Evolutionary conservation across 345 rosid species (phyloP).

Genomic region (Salix caprea): DNA sequence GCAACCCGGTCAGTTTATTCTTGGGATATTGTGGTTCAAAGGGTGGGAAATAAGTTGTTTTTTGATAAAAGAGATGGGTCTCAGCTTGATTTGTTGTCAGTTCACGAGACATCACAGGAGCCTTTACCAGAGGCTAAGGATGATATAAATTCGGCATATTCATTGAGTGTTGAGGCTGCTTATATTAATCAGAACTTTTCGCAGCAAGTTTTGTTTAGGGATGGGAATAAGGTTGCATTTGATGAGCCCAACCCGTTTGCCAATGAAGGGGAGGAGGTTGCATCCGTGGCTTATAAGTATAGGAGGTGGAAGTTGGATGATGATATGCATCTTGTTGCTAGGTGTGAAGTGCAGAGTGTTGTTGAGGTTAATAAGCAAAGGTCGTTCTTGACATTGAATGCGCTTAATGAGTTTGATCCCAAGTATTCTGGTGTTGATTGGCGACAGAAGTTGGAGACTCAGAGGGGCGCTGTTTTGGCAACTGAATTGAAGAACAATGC

Average conservation of each 20-base stretch:
- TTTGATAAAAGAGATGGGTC: conserved; percentile 91
- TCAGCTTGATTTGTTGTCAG: conserved; percentile 82
- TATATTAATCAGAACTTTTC: conserved; percentile 81
- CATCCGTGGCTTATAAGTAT: conserved; percentile 89
- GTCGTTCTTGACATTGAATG: conserved; percentile 76
- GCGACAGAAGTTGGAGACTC: conserved; percentile 98
- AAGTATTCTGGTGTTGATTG: conserved; percentile 96
- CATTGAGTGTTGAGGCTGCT: conserved; percentile 84
- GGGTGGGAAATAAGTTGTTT: conserved; percentile 88
- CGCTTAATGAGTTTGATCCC: conserved; percentile 91
- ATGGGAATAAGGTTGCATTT: conserved; percentile 73
- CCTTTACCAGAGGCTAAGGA: conserved; percentile 85
- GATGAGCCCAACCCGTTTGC: conserved; percentile 93
- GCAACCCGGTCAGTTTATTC: conserved; percentile 93
- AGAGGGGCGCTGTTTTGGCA: conserved; percentile 94
- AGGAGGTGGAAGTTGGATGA: conserved; percentile 95
- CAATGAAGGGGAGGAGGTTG: conserved; percentile 88
- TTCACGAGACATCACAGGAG: conserved; percentile 91
- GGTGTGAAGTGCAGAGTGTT: conserved; percentile 94
- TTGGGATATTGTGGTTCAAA: conserved; percentile 88
- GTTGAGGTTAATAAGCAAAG: conserved; percentile 73
- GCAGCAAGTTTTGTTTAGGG: conserved; percentile 78
- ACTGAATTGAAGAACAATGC: conserved; percentile 95
- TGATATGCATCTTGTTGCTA: conserved; percentile 64
- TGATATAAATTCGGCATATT: conserved; percentile 75